Evolutionary conservation across 2,329 filamentous ascomycete species (phyloP), one percentile per base, ranked within the genome.

Genomic region (Fusarium setosum): DNA sequence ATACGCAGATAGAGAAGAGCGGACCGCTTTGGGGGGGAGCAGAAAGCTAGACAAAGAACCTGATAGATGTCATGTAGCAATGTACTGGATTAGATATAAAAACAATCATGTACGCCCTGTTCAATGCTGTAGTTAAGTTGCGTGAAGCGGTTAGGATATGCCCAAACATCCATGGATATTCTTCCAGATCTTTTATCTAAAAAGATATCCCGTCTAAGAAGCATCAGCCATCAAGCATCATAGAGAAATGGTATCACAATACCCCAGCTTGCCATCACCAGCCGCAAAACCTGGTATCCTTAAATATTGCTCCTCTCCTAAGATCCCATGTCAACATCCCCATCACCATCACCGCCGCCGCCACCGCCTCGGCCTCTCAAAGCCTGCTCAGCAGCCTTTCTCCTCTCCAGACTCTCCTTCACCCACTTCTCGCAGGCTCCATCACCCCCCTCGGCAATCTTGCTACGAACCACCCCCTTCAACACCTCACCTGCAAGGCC

Each of bases 401-500:
- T 89, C 74, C 85, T 84, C 65, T 81, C 79, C 79, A 90, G 85
- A 15, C 88, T 88, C 57, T 92, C 88, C 53, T 87, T 86, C 15
- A 96, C 80, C 92, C 93, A 96, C 71, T 82, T 81, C 2, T 90
- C 84, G 76, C 95, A 96, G 12, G 83, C 88, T 12, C 82, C 86
- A 4, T 86, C 82, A 1, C 87, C 82, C 0, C 88, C 90, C 65
- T 90, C 85, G 60, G 84, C 82, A 37, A 96, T 75, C 83, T 96
- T 97, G 62, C 81, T 77, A 66, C 80, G 84, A n/a, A 93, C 91
- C 5, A 97, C 95, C 1, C 89, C 92, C 83, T 96, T 96, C 71
- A 97, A 81, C 61, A 97, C 84, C 82, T 97, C 94, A 12, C 93
- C 94, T 4, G 95, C 92, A 73, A 99, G 97, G 0, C 94, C 95